Base-by-base conservation (phyloP, 768 basidiomycete species). In the Serendipita sp. region DNA sequence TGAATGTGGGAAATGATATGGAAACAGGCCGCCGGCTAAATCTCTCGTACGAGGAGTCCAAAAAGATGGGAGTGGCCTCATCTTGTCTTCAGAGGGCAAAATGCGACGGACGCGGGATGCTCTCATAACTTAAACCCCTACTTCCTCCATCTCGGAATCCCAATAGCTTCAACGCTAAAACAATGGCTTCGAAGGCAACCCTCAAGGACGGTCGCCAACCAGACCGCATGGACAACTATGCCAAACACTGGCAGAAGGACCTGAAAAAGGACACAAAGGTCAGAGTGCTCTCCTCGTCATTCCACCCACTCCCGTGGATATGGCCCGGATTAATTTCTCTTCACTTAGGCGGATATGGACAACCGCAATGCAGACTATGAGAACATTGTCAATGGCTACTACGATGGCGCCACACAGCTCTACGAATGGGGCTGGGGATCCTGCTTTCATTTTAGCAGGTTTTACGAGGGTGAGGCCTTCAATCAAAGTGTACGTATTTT, bases 381-480 rank as follows among this genome's bases (percentile, higher is more conserved):
- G 11, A 91, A 96, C 61, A 90, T 99, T 64, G 89, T 98, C 64
- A 95, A 96, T 67, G 92, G 92, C 44, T 97, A 95, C 76, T 99
- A 97, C 67, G 94, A 99, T 71, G 95, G 91, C 67, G 92, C 90
- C 4, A 98, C 95, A 2, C 84, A 90, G 70, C 77, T 97, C 64
- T 96, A 97, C 75, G 94, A 97, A 72, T 96, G 88, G 69, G 93
- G 89, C 60, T 91, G 92, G 93, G 81, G 81, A 1, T 78, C 84
- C 62, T 91, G 86, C 3, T 96, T 96, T 83, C 94, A 97, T 75
- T 96, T 96, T 73, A 95, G 89, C 62, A 90, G 95, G 34, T 98
- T 95, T 79, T 92, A 88, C 82, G 86, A 86, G 74, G 95, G 94
- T 66, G 75, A 91, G 71, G 80, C 62, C 26, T 70, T 70, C 62